A percentile compares a stretch with the other conserved stretches of the same genome.
These are phyloP conservation scores for Sisymbrium altissimum DNA, from an alignment of 345 rosid species.

Conservation along the genomic window DNA sequence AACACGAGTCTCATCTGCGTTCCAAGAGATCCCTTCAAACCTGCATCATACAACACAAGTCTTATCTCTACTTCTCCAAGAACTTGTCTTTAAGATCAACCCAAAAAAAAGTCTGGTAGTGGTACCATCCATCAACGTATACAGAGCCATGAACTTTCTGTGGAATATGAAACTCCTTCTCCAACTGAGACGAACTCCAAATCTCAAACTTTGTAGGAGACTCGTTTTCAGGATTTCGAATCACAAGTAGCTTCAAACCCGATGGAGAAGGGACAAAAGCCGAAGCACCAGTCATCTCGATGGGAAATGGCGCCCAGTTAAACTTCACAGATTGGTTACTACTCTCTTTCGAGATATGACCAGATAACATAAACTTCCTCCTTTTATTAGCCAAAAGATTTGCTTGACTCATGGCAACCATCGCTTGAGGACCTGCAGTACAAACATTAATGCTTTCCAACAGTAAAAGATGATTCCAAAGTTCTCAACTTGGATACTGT, in stretches of 20 bases:
- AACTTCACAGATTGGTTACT: slow-evolving; percentile 42
- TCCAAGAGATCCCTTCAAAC: slow-evolving; percentile 99
- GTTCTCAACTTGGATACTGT: neutral
- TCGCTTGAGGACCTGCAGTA: slow-evolving; percentile 53
- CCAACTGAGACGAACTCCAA: slow-evolving; percentile 74
- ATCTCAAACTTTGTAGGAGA: slow-evolving; percentile 82
- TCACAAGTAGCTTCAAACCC: slow-evolving; percentile 70
- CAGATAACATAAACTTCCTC: slow-evolving; percentile 55
- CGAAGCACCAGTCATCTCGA: slow-evolving; percentile 73
- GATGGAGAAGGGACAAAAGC: slow-evolving; percentile 76
- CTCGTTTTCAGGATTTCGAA: slow-evolving; percentile 73
- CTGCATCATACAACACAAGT: slow-evolving; percentile 33
- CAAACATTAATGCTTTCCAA: neutral
- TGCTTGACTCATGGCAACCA: slow-evolving; percentile 79
- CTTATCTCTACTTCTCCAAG: neutral
- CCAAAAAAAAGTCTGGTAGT: neutral
- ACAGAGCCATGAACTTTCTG: slow-evolving; percentile 81
- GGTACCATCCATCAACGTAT: slow-evolving; percentile 80
- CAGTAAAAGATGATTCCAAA: neutral
- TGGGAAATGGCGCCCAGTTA: slow-evolving; percentile 81
- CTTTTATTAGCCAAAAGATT: slow-evolving; percentile 76
- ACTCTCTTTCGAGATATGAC: slow-evolving; percentile 48
- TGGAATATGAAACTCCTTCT: slow-evolving; percentile 76
- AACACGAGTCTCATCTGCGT: slow-evolving; percentile 62
- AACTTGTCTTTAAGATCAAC: neutral